Evolutionary conservation across 148 eudicot genomes (phyloP), one percentile per base, ranked within the genome.

Genomic region (Rhododendron simsii): DNA sequence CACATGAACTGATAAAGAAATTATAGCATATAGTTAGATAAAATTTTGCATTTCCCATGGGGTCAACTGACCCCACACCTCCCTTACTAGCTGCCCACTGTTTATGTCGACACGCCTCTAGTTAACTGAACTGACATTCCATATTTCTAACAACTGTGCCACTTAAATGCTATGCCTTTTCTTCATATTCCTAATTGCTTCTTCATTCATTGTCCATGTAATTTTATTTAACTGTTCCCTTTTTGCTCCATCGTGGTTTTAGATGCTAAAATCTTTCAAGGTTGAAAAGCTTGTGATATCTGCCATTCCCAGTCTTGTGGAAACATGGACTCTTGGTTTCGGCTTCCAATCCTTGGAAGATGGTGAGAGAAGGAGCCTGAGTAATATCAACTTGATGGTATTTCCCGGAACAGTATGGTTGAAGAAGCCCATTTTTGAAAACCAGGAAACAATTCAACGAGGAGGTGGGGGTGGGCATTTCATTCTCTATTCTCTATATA

Each of bases 371-470:
- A 88, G 73, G 84, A 92, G 95, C 85, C 87, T 94, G 82, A 93
- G 87, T 78, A 89, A 91, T 50, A 85, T 90, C 86, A 97, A 94
- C 93, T 87, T 97, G 81, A 97, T 97, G 99, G 98, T 97, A 59
- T 95, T 97, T 86, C 99, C 98, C 5, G 99, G 98, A 79, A 90
- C 98, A 1, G 93, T 95, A 67, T 91, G 96, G 98, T 90, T 97
- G 86, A 97, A 94, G 89, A 97, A 95, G 91, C 86, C 89, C 13
- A 88, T 97, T 59, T 91, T 83, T 51, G 79, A 86, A 55, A 86
- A 87, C 80, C 84, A 71, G 67, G 81, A 73, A 87, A 20, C 87
- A 33, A 85, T 85, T 85, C 87, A 71, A 81, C 86, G 61, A 65
- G 76, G 80, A 71, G 39, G 76, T 71, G 8, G 18, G 39, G 18